A percentile compares a stretch with the other conserved stretches of the same genome.
Conservation (phyloP, 2,329 filamentous ascomycete genomes). For the Fusarium armeniacum region DNA sequence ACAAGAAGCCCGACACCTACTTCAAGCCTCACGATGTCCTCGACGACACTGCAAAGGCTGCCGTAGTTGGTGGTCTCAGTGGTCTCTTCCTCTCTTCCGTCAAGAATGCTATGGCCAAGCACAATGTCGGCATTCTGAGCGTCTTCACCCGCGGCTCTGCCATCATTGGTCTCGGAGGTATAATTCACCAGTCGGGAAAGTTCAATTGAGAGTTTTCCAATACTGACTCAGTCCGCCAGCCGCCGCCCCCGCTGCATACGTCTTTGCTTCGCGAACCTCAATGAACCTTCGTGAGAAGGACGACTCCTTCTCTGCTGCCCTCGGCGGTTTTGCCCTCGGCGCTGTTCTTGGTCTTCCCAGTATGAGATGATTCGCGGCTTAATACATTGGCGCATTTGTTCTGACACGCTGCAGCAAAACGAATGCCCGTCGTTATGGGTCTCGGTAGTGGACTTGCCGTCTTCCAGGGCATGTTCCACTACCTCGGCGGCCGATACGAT, state of each 20-base stretch:
- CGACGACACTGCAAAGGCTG: slow-evolving; percentile 73
- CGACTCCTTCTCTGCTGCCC: slow-evolving; percentile 79
- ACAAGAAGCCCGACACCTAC: slow-evolving; percentile 46
- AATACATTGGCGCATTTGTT: slow-evolving; percentile 20
- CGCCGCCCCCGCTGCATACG: slow-evolving; percentile 76
- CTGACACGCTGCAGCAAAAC: slow-evolving; percentile 55
- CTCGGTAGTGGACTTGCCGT: slow-evolving; percentile 71
- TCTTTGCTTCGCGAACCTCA: slow-evolving; percentile 80
- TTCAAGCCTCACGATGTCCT: slow-evolving; percentile 85
- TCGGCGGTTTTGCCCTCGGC: slow-evolving; percentile 84
- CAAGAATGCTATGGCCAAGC: slow-evolving; percentile 87
- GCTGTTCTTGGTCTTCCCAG: slow-evolving; percentile 78
- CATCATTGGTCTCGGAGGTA: slow-evolving; percentile 70
- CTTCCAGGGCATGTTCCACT: slow-evolving; percentile 74
- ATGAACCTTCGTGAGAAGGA: slow-evolving; percentile 90
- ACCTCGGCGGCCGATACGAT: slow-evolving; percentile 73
- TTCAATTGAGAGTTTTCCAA: slow-evolving; percentile 39
- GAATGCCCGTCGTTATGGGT: slow-evolving; percentile 78
- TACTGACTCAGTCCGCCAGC: slow-evolving; percentile 62
- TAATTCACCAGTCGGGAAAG: slow-evolving; percentile 16
- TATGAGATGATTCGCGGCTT: slow-evolving; percentile 70
- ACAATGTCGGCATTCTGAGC: slow-evolving; percentile 84
- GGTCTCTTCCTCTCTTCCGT: slow-evolving; percentile 82
- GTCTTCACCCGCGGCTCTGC: slow-evolving; percentile 84
- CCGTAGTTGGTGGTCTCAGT: slow-evolving; percentile 73